Evolutionary conservation across 805 yeast genomes (phyloP).

Genomic region (Scheffersomyces amazonensis): DNA sequence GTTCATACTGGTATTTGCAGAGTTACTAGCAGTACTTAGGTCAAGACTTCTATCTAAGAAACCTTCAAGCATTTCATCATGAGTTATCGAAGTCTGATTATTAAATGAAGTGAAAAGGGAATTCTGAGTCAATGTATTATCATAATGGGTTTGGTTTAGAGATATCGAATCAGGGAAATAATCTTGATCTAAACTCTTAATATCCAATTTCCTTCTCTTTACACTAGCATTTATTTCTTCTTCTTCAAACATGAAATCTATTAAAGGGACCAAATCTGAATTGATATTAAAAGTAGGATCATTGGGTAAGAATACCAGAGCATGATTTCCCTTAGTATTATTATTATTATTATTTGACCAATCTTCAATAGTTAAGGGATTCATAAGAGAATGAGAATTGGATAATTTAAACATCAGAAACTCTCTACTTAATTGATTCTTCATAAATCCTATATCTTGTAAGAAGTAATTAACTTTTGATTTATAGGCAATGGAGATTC

Average conservation of each 20-base stretch:
- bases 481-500: conserved; percentile 46
- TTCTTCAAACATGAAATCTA: conserved; percentile 3
- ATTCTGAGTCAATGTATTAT: background rate
- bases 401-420: background rate
- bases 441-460: conserved; percentile 19
- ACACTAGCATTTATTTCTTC: conserved; percentile 5
- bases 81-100: background rate
- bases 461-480: conserved; percentile 47
- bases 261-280: conserved; percentile 16
- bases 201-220: conserved; percentile 15
- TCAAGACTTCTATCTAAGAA: background rate
- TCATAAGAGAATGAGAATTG: background rate
- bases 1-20: background rate
- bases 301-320: conserved; percentile 13
- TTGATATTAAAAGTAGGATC: conserved; percentile 26
- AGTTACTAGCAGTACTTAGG: background rate
- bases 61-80: background rate
- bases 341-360: background rate
- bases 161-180: conserved; percentile 8
- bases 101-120: background rate
- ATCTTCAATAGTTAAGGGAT: background rate
- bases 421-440: background rate
- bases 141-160: background rate
- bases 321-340: background rate
- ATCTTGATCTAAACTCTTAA: conserved; percentile 10